Conservation (phyloP, 1,284 basidiomycete genomes). For the Austropuccinia psidii region DNA sequence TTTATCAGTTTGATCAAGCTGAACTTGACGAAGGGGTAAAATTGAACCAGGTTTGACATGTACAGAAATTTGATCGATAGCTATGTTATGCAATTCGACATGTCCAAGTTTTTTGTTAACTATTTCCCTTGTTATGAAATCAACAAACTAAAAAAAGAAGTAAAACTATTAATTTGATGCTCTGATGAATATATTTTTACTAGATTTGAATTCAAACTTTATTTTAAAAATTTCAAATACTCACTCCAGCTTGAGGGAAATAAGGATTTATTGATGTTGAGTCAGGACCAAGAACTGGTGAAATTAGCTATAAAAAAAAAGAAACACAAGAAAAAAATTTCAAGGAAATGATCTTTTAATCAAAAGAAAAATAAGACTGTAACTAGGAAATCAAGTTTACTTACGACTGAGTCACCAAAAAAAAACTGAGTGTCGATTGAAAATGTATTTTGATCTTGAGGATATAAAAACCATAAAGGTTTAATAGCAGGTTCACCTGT, state of each 20-base stretch:
- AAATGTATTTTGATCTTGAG: constrained; percentile 59
- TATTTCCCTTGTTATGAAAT: constrained; percentile 55
- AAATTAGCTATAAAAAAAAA: constrained; percentile 53
- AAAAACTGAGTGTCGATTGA: constrained; percentile 62
- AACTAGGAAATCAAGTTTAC: neutral
- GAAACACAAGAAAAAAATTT: too few species aligned
- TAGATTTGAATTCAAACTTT: neutral
- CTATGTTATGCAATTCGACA: constrained; percentile 54
- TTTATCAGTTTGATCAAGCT: constrained; percentile 37
- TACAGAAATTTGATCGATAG: constrained; percentile 57
- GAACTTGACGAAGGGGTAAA: constrained; percentile 53
- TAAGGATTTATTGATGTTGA: constrained; percentile 58
- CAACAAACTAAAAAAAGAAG: constrained; percentile 46
- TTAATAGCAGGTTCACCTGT: constrained; percentile 62
- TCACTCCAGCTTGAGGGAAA: constrained; percentile 60
- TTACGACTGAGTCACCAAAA: constrained; percentile 56
- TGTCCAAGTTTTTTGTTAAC: constrained; percentile 52
- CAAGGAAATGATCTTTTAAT: too few species aligned
- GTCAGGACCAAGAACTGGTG: constrained; percentile 61
- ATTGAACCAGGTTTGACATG: constrained; percentile 58
- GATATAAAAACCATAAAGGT: constrained; percentile 67
- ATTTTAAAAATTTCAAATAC: neutral
- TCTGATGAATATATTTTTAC: neutral
- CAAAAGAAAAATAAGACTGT: neutral
- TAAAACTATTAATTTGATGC: neutral